phyloP scores from a whole-genome alignment of 108 stramenopile species.

The Stephanodiscus triporus region DNA sequence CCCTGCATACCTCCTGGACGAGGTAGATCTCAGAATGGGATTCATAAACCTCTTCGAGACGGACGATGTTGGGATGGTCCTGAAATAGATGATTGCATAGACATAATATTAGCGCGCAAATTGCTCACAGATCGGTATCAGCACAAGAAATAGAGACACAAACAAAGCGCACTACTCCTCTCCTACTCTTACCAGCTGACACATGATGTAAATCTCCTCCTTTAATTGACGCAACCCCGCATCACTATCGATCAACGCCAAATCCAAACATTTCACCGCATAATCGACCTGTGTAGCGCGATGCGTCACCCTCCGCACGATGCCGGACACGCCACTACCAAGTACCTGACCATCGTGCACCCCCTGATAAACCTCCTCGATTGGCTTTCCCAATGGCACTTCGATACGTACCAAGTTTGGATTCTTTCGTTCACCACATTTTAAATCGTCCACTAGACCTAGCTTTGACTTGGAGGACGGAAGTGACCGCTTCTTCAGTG shows the following conservation, averaged over 20 bases:
- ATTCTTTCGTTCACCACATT: constrained; percentile 36
- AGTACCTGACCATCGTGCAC: constrained; percentile 84
- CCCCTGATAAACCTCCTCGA: constrained; percentile 87
- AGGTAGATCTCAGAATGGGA: constrained; percentile 85
- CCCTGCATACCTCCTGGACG: constrained; percentile 94
- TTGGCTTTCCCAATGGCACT: constrained; percentile 87
- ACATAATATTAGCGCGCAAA: neutral
- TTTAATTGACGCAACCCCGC: constrained; percentile 75
- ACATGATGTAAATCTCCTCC: constrained; percentile 91
- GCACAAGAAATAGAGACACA: neutral
- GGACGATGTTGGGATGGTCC: constrained; percentile 90
- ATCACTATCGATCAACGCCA: constrained; percentile 76
- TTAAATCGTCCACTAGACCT: constrained; percentile 36
- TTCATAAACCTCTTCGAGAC: constrained; percentile 85
- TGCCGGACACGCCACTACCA: constrained; percentile 80
- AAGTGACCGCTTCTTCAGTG: neutral
- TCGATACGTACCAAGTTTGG: constrained; percentile 83
- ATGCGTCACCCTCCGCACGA: constrained; percentile 80
- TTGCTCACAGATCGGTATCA: neutral
- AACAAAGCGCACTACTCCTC: too few relatives aligned
- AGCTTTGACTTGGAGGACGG: neutral
- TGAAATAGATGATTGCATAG: constrained; percentile 3
- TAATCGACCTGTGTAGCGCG: constrained; percentile 70
- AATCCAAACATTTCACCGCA: constrained; percentile 86
- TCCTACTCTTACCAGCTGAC: constrained; percentile 64